Conservation (phyloP, 2,329 filamentous ascomycete species). For the Cladosporium sp. region DNA sequence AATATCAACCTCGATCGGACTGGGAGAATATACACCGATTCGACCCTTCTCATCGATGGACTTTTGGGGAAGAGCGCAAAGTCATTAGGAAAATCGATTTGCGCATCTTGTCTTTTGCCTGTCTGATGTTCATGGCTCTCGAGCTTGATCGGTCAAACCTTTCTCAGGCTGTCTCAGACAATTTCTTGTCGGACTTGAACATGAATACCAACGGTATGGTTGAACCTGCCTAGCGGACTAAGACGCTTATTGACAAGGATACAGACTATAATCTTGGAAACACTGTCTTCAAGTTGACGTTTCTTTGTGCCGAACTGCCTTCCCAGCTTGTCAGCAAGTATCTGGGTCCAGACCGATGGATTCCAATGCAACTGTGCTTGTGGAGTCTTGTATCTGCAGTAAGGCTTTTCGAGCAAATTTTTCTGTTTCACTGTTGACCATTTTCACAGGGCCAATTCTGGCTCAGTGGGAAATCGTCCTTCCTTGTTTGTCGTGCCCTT, state of each 20-base stretch:
- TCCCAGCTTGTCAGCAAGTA: slow-evolving; percentile 41
- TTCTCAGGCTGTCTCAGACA: slow-evolving; percentile 13
- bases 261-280: slow-evolving; percentile 15
- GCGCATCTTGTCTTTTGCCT: slow-evolving; percentile 24
- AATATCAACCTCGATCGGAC: slow-evolving; percentile 55
- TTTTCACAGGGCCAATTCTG: slow-evolving; percentile 28
- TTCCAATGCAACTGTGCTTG: slow-evolving; percentile 32
- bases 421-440: no score
- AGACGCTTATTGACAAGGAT: no score
- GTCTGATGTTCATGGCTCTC: slow-evolving; percentile 15
- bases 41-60: slow-evolving; percentile 44
- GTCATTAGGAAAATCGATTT: slow-evolving; percentile 25
- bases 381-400: slow-evolving; percentile 33
- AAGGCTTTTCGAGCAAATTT: no score
- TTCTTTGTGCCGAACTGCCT: slow-evolving; percentile 53
- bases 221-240: no score
- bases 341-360: slow-evolving; percentile 42
- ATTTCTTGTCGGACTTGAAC: slow-evolving; percentile 32
- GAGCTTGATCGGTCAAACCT: slow-evolving; percentile 6
- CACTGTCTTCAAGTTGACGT: slow-evolving; percentile 64
- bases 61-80: slow-evolving; percentile 38
- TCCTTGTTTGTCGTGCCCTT: slow-evolving; percentile 19
- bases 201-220: no score
- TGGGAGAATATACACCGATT: slow-evolving; percentile 48
- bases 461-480: slow-evolving; percentile 28